phyloP scores from a whole-genome alignment of 768 basidiomycete species.

The Epithele typhae region DNA sequence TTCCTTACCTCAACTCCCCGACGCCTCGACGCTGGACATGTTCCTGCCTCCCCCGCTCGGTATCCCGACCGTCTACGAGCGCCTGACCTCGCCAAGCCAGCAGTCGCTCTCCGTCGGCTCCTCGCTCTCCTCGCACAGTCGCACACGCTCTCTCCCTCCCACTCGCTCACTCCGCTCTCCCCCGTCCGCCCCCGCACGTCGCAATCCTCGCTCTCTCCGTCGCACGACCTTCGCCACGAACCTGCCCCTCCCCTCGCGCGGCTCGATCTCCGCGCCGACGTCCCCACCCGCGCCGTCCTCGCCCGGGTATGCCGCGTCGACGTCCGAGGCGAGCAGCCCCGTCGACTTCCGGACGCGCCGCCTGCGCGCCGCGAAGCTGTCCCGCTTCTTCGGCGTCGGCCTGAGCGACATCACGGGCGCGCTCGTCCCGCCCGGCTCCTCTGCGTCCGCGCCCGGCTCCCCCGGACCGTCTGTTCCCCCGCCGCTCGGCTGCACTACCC shows the following conservation, averaged over 20 bases:
- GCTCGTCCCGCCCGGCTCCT: slow-evolving; percentile 5
- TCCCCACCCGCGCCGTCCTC: slow-evolving; percentile 6
- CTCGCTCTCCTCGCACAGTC: slow-evolving; percentile 3
- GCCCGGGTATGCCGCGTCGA: neutral
- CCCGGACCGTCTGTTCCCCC: neutral
- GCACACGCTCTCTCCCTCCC: neutral
- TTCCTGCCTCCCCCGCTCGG: slow-evolving; percentile 1
- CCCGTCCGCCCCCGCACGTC: neutral
- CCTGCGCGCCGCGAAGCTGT: slow-evolving; percentile 49
- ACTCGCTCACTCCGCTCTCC: slow-evolving; percentile 3
- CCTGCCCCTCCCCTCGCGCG: neutral
- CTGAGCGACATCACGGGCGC: slow-evolving; percentile 38
- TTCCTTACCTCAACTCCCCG: neutral
- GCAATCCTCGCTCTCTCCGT: neutral
- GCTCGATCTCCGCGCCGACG: neutral
- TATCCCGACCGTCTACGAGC: neutral
- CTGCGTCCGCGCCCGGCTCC: neutral
- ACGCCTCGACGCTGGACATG: neutral
- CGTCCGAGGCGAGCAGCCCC: slow-evolving; percentile 4
- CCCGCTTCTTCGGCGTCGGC: slow-evolving; percentile 54
- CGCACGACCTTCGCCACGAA: neutral
- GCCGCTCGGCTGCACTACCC: no score
- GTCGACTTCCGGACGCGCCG: slow-evolving; percentile 30
- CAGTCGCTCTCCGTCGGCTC: slow-evolving; percentile 8
- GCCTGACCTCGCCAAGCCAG: neutral